These are phyloP conservation scores for Ceratobasidium sp. DNA, from an alignment of 1,284 basidiomycete genomes.

Conservation along the genomic window DNA sequence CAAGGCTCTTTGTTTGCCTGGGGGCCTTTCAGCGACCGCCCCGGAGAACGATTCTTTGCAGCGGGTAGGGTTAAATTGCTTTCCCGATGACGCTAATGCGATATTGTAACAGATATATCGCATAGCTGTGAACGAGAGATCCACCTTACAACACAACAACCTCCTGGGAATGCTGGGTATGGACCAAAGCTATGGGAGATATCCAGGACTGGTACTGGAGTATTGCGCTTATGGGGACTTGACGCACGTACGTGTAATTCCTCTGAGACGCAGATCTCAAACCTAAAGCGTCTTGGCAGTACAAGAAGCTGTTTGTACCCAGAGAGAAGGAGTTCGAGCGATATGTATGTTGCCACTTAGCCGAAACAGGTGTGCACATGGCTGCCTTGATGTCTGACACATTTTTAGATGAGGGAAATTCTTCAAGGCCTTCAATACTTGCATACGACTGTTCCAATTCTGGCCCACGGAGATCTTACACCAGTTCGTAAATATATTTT, in stretches of 20 bases:
- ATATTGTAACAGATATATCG: neutral
- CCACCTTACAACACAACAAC: neutral
- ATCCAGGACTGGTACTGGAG: constrained; percentile 1
- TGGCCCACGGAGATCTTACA: neutral
- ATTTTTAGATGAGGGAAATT: constrained; percentile 4
- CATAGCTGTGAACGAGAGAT: neutral
- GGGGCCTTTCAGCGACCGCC: neutral
- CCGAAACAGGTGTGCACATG: neutral
- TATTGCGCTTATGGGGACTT: constrained; percentile 9
- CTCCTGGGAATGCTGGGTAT: constrained; percentile 1
- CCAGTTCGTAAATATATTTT: neutral
- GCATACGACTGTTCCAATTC: neutral
- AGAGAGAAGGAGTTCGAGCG: neutral
- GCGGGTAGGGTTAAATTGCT: neutral
- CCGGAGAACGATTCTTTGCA: neutral
- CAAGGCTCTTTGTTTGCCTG: constrained; percentile 1
- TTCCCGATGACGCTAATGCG: neutral
- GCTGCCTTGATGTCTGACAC: neutral
- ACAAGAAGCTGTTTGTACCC: neutral
- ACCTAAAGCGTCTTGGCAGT: neutral
- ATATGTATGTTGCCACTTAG: neutral
- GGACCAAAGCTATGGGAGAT: neutral
- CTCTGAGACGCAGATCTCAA: neutral
- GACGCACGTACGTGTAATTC: neutral
- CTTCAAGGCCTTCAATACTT: constrained; percentile 4